These are phyloP conservation scores for Rhododendron mucronatum DNA, from an alignment of 148 eudicot species.

Conservation along the genomic window DNA sequence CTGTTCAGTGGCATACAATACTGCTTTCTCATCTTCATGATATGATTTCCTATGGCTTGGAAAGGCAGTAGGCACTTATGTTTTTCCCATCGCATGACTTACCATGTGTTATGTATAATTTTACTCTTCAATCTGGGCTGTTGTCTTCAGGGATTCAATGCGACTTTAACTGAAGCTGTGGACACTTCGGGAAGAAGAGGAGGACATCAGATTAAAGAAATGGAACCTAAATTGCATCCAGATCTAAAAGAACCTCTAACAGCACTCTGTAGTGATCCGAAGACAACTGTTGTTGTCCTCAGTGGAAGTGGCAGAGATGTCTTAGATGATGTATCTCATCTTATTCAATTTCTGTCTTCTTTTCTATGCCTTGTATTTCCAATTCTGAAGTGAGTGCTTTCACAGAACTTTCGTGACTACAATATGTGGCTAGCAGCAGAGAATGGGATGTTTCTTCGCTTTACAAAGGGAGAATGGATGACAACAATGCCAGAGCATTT, in stretches of 20 bases:
- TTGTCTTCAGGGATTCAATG: conserved; percentile 73
- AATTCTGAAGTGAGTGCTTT: conserved; percentile 20
- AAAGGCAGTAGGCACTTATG: background rate
- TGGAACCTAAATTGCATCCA: conserved; percentile 88
- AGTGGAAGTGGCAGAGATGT: conserved; percentile 86
- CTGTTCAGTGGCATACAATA: background rate
- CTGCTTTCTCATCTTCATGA: background rate
- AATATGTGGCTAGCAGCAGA: conserved; percentile 99
- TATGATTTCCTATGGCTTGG: background rate
- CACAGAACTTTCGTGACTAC: conserved; percentile 72
- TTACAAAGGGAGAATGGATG: conserved; percentile 85
- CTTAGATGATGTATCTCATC: conserved; percentile 59
- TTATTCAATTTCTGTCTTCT: conserved; percentile 1
- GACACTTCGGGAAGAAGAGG: conserved; percentile 88
- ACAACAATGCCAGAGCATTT: conserved; percentile 99
- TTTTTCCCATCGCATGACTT: background rate
- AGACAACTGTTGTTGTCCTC: conserved; percentile 79
- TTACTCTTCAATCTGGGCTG: background rate
- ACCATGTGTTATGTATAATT: background rate
- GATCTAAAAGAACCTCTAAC: conserved; percentile 60
- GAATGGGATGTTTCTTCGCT: conserved; percentile 94
- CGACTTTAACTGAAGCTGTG: conserved; percentile 77
- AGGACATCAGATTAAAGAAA: conserved; percentile 88
- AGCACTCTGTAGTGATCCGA: conserved; percentile 73
- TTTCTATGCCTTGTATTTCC: background rate